These are phyloP conservation scores for Cutaneotrichosporon cutaneum DNA, from an alignment of 1,284 basidiomycete species.

Conservation along the genomic window DNA sequence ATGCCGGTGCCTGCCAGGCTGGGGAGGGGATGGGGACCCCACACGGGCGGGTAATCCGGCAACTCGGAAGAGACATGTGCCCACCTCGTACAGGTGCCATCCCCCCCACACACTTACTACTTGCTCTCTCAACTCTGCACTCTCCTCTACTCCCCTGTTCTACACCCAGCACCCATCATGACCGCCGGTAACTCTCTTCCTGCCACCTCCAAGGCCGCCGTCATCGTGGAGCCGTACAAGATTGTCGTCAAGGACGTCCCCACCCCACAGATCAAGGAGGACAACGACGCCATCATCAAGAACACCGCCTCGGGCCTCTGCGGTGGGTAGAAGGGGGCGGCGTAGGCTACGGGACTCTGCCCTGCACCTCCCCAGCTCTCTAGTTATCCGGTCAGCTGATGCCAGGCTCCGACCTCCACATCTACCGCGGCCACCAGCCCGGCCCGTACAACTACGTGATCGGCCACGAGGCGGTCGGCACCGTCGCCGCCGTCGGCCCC, in stretches of 20 bases:
- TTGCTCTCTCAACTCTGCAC: not conserved
- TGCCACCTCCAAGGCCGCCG: conserved; percentile 40
- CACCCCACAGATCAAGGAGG: conserved; percentile 31
- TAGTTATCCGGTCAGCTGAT: too few relatives aligned
- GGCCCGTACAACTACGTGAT: conserved; percentile 34
- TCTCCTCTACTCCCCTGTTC: not conserved
- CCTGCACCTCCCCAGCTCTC: too few relatives aligned
- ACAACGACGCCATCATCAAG: conserved; percentile 44
- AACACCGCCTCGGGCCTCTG: conserved; percentile 40
- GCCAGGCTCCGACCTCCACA: conserved; percentile 76
- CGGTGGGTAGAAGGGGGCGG: conserved; percentile 29
- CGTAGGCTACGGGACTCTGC: too few relatives aligned
- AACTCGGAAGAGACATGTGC: too few relatives aligned
- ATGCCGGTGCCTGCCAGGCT: too few relatives aligned
- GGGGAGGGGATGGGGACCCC: too few relatives aligned
- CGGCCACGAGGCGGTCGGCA: conserved; percentile 82
- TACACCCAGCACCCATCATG: not conserved
- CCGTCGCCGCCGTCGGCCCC: conserved; percentile 68
- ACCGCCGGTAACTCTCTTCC: conserved; percentile 10
- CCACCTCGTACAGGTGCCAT: too few relatives aligned
- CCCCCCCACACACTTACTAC: not conserved
- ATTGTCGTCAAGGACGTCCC: conserved; percentile 40
- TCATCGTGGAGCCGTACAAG: conserved; percentile 35
- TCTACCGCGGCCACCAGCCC: conserved; percentile 64
- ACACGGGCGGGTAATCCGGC: too few relatives aligned